phyloP scores from a whole-genome alignment of 306 rosid species.

The Quercus mongolica region DNA sequence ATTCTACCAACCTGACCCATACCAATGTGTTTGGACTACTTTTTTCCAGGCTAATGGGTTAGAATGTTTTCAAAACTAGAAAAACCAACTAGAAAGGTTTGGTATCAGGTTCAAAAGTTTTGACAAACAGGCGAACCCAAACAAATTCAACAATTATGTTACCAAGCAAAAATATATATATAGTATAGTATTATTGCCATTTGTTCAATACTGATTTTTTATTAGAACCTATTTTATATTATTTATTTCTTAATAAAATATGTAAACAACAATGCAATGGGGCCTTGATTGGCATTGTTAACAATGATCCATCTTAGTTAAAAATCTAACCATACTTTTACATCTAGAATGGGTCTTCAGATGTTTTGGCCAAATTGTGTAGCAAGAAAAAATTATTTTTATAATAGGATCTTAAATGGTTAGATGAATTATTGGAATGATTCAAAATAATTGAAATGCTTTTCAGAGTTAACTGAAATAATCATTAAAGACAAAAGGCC shows the following conservation, averaged over 20 bases:
- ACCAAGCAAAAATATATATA: too few relatives aligned
- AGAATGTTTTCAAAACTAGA: background rate
- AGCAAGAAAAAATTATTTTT: background rate
- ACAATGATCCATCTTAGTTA: background rate
- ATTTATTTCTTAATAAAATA: background rate
- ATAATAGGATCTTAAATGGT: background rate
- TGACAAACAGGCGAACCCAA: background rate
- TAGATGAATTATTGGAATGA: background rate
- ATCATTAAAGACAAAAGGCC: background rate
- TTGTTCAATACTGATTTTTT: background rate
- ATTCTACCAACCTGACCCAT: background rate
- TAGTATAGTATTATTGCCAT: too few relatives aligned
- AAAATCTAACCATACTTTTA: background rate
- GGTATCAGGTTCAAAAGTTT: background rate
- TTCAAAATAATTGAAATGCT: background rate
- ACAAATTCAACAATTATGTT: background rate
- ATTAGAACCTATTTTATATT: background rate
- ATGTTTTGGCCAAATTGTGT: background rate
- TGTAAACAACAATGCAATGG: background rate
- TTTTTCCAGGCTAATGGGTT: background rate
- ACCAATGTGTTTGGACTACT: background rate
- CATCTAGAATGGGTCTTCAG: background rate
- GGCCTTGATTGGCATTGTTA: background rate
- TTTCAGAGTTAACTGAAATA: background rate
- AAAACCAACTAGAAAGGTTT: background rate